A percentile compares a stretch with the other conserved stretches of the same genome.
Conservation (phyloP, 306 rosid species). For the Arachis hypogaea region DNA sequence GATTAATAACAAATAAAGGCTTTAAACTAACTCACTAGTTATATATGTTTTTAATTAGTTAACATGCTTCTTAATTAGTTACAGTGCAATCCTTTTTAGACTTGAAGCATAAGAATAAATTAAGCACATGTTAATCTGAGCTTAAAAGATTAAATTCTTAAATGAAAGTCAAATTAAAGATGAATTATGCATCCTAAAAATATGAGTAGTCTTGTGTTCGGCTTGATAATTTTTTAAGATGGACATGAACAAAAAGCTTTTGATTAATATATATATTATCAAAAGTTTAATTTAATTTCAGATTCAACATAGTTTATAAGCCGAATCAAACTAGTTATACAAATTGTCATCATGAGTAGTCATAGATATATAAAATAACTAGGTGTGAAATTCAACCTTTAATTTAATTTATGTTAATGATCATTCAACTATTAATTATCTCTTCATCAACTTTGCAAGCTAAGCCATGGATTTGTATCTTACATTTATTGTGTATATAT, state of each 20-base stretch:
- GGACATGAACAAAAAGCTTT: neutral
- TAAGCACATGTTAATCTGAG: neutral
- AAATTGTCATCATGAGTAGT: neutral
- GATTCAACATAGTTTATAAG: neutral
- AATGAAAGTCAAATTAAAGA: neutral
- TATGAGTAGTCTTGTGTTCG: neutral
- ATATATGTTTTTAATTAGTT: neutral
- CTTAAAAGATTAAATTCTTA: neutral
- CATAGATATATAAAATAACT: neutral
- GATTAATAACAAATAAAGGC: neutral
- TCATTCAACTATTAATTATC: neutral
- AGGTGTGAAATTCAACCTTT: neutral
- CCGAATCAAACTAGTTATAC: neutral
- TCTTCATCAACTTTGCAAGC: neutral
- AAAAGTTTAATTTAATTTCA: no score
- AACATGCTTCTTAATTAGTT: neutral
- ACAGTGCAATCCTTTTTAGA: neutral
- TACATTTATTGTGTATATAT: constrained; percentile 3
- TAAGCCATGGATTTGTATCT: neutral
- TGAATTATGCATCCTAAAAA: neutral
- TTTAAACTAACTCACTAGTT: neutral
- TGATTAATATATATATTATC: no score
- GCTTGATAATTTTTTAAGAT: constrained; percentile 5
- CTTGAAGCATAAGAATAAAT: neutral
- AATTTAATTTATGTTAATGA: neutral